These are phyloP conservation scores for Coemansia sp. DNA, from an alignment of 192 early-diverging fungal species.

Conservation along the genomic window DNA sequence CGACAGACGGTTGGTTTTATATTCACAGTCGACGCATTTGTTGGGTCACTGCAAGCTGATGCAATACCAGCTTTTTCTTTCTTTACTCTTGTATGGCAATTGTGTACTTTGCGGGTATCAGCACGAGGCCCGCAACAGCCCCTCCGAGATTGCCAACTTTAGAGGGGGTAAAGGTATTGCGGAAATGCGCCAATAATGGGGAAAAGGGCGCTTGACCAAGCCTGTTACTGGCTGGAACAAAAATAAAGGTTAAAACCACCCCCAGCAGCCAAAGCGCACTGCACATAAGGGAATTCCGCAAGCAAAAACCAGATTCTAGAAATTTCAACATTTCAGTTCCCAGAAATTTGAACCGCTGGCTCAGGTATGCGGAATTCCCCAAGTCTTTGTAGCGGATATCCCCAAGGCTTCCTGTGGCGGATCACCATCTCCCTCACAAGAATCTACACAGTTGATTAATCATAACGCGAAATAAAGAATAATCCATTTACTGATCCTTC, in stretches of 20 bases:
- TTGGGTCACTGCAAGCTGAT: neutral
- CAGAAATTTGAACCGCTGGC: too few relatives aligned
- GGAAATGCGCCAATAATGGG: neutral
- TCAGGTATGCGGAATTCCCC: too few relatives aligned
- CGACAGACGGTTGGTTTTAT: neutral
- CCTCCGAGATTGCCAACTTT: neutral
- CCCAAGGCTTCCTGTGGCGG: too few relatives aligned
- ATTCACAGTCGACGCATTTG: neutral
- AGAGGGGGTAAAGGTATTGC: neutral
- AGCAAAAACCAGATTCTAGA: neutral
- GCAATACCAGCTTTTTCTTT: neutral
- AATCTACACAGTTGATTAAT: too few relatives aligned
- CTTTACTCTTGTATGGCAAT: neutral
- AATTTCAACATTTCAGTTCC: too few relatives aligned
- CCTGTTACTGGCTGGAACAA: neutral
- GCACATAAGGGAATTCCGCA: neutral
- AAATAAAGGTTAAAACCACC: too few relatives aligned
- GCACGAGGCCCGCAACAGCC: neutral
- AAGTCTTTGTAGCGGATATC: too few relatives aligned
- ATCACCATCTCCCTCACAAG: too few relatives aligned
- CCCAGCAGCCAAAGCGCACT: neutral
- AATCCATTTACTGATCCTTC: slow-evolving; percentile 8
- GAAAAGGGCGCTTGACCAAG: neutral
- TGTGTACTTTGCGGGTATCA: neutral
- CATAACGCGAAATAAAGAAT: too few relatives aligned